A percentile compares a stretch with the other conserved stretches of the same genome.
These are phyloP conservation scores for Parietaria judaica DNA, from an alignment of 306 rosid genomes.

Conservation along the genomic window DNA sequence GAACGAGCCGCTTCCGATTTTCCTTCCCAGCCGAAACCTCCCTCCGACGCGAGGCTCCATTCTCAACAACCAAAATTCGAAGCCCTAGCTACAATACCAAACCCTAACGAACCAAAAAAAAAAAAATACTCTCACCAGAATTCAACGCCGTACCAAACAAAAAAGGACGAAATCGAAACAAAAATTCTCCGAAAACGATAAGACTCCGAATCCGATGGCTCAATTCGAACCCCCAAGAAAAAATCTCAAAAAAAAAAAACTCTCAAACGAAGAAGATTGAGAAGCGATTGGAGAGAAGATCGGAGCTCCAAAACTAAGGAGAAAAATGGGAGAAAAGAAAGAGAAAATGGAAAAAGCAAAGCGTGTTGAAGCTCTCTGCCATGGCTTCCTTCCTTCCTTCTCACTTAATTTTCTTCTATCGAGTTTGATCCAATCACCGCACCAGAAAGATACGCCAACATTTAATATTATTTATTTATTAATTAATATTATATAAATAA, in stretches of 20 bases:
- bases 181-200: not conserved
- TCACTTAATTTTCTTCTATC: not conserved
- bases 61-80: slow-evolving; percentile 18
- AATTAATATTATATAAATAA: no score
- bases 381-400: slow-evolving; percentile 8
- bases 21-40: slow-evolving; percentile 80
- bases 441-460: no score
- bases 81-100: slow-evolving; percentile 34
- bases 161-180: slow-evolving; percentile 12
- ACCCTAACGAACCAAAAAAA: slow-evolving; percentile 12
- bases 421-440: no score
- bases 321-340: not conserved
- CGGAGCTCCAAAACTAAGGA: no score
- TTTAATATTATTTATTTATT: no score
- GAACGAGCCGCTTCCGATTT: slow-evolving; percentile 94
- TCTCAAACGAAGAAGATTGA: no score
- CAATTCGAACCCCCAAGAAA: slow-evolving; percentile 20
- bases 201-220: slow-evolving; percentile 6
- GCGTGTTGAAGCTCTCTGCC: not conserved
- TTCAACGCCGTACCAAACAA: not conserved
- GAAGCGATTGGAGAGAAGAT: no score
- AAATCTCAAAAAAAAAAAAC: not conserved
- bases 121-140: not conserved
- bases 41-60: slow-evolving; percentile 98
- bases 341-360: not conserved